Evolutionary conservation across 2,329 filamentous ascomycete species (phyloP).

Genomic region (Epichloe festucae): DNA sequence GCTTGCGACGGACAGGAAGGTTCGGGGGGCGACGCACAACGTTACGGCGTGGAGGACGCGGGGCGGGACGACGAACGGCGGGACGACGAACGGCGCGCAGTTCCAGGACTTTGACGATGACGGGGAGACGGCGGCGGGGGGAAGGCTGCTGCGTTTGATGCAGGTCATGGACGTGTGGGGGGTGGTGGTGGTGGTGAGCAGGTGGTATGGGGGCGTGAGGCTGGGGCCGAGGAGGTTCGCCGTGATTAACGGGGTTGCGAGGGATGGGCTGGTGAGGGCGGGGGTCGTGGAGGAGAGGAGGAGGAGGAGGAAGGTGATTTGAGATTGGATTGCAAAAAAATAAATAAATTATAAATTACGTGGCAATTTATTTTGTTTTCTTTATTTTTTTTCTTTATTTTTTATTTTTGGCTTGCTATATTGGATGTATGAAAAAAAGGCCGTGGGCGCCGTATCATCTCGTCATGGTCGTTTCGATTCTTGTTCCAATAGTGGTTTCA

Average conservation of each 20-base stretch:
- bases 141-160: conserved; percentile 74
- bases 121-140: conserved; percentile 87
- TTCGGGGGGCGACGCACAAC: conserved; percentile 85
- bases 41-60: conserved; percentile 88
- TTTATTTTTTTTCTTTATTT: neutral
- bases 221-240: conserved; percentile 82
- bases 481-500: conserved; percentile 39
- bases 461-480: conserved; percentile 3
- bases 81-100: conserved; percentile 11
- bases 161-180: conserved; percentile 88
- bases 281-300: conserved; percentile 45
- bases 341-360: neutral
- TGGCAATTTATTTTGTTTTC: neutral
- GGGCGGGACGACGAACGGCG: conserved; percentile 17
- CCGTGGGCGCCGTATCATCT: neutral
- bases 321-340: no score
- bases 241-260: conserved; percentile 74
- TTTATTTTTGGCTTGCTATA: no score
- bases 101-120: conserved; percentile 95
- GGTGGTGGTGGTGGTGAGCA: conserved; percentile 79
- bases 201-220: conserved; percentile 91
- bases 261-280: conserved; percentile 71
- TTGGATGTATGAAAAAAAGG: neutral
- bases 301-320: neutral
- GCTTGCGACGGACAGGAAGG: conserved; percentile 68